Percentiles rank a stretch among this genome's conserved stretches.
These are phyloP conservation scores for Hemisphaericaspora lyxosophila DNA, from an alignment of 1,139 yeast genomes.

Conservation along the genomic window DNA sequence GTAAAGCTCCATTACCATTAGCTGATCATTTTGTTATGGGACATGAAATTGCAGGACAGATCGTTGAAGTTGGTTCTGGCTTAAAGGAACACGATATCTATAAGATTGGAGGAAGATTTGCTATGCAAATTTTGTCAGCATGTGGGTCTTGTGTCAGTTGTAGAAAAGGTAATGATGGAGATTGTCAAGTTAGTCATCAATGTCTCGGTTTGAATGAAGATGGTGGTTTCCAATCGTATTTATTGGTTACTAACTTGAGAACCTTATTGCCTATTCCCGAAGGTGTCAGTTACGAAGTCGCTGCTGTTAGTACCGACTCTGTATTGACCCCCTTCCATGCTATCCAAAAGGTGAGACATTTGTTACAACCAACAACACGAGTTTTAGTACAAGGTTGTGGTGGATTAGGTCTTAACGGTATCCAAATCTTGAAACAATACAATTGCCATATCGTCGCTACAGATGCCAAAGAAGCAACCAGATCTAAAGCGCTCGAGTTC, in stretches of 20 bases:
- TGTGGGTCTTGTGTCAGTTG: constrained; percentile 49
- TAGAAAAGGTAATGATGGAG: constrained; percentile 43
- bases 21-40: constrained; percentile 49
- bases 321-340: constrained; percentile 55
- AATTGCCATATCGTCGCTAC: constrained; percentile 43
- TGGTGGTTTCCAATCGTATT: constrained; percentile 53
- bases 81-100: constrained; percentile 27
- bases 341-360: constrained; percentile 36
- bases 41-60: constrained; percentile 56
- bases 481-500: constrained; percentile 26
- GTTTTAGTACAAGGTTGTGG: constrained; percentile 51
- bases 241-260: constrained; percentile 36
- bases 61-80: constrained; percentile 40
- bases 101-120: constrained; percentile 36
- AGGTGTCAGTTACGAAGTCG: constrained; percentile 42
- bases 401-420: constrained; percentile 51
- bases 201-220: constrained; percentile 47
- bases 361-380: constrained; percentile 35
- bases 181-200: constrained; percentile 24
- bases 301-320: constrained; percentile 52
- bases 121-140: constrained; percentile 35
- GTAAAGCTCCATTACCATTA: constrained; percentile 15
- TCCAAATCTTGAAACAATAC: constrained; percentile 43
- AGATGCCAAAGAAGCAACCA: constrained; percentile 37
- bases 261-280: constrained; percentile 48